Base-by-base conservation (phyloP, 805 yeast species). In the Kazachstania bromeliacearum region DNA sequence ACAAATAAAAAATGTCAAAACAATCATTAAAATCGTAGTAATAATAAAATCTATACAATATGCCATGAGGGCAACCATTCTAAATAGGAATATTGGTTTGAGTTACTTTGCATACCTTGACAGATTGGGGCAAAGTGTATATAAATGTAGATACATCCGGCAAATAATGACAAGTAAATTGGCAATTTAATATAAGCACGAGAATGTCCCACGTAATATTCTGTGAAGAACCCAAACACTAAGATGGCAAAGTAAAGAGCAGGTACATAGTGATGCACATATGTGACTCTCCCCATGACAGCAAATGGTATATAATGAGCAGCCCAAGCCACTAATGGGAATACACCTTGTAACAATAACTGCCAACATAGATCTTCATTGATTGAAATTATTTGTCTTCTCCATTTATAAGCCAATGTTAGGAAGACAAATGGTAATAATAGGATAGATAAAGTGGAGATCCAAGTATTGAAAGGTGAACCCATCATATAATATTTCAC, bases 211-310 rank as follows among this genome's bases (percentile, higher is more conserved):
- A 59, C 33, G 18, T 32, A 28, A 38, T 53, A 29, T 34, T 56
- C 62, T 27, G 62, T 39, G 23, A 52, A 40, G 49, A 53, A 53
- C 18, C 62, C 64, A 51, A 63, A 56, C 12, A 85, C 79, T 45
- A 88, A 65, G 67, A 87, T 79, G 34, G 97, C 97, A 66, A 89
- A 89, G 63, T 83, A 89, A 44, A 88, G 70, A 1, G 97, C 95
- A 10, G 98, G 98, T 47, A 87, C 74, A 61, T 89, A 89, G 60
- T 89, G 98, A 63, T 89, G 98, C 23, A 89, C 92, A 58, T 92
- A 89, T 2, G 95, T 87, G 39, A 92, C 96, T 67, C 98, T 82
- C 9, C 94, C 87, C 98, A 89, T 89, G 41, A 85, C 62, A 22
- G 81, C 74, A 62, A 89, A 89, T 23, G 98, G 97, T 51, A 83